Base-by-base conservation (phyloP, 2,329 filamentous ascomycete genomes). In the Monosporascus ibericus region DNA sequence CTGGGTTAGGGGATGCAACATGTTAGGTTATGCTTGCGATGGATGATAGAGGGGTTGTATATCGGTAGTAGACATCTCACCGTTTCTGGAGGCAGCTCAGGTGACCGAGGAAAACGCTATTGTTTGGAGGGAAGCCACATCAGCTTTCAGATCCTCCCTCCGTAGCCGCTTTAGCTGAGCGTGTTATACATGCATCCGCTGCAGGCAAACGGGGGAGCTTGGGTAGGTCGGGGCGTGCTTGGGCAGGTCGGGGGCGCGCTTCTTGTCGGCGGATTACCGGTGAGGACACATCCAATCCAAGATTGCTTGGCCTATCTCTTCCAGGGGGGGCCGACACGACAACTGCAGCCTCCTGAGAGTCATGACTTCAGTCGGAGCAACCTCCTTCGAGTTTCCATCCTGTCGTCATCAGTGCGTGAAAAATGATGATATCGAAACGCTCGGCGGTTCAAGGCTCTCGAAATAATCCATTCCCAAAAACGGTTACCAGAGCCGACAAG, bases 51-150 rank as follows among this genome's bases (percentile, higher is more conserved):
- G 18, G 39, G 39, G 18, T 20, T 20, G 27, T 9, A 30, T 30
- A 11, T 30, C 9, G 27, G 27, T 11, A 11, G 27, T 30, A 30
- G 9, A 5, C 27, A 30, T 11, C 27, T 30, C 27, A 11, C 27
- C 27, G 27, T 11, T 30, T 30, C 27, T 11, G 27, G 27, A 6
- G 5, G 27, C 27, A 30, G 58, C 56, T 63, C 63, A 64, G 61
- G 61, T 65, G 64, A 65, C 50, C 52, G 38, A 48, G 54, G 58
- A 62, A 62, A 60, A 59, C n/a, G 56, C 53, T 52, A 54, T 48
- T 22, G 44, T 38, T 39, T 53, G 55, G 51, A 48, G 51, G 44
- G 30, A 38, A 42, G n/a, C 39, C 39, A 42, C 18, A 20, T 42
- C 39, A 20, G 39, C 9, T 42, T 8, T 42, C 39, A 22, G 18